A percentile compares a stretch with the other conserved stretches of the same genome.
phyloP scores from a whole-genome alignment of 768 basidiomycete genomes.

The Amanita exitialis region DNA sequence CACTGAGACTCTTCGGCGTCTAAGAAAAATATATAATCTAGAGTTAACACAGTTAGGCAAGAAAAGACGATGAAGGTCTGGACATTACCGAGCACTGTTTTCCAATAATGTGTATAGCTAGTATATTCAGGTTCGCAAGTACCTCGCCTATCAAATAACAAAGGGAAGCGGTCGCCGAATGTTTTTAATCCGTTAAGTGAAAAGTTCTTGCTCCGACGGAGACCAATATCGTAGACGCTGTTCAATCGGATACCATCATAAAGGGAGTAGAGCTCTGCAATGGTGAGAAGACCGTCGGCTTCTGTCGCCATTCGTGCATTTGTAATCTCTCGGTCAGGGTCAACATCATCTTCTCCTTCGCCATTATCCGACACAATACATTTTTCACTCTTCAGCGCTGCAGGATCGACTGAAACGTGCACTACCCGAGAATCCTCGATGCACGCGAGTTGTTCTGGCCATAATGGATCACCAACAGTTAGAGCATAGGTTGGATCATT shows the following conservation, averaged over 20 bases:
- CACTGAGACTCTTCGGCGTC: constrained; percentile 28
- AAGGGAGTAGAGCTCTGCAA: constrained; percentile 43
- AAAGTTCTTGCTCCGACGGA: constrained; percentile 14
- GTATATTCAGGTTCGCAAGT: constrained; percentile 77
- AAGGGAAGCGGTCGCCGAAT: constrained; percentile 39
- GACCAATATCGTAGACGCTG: constrained; percentile 64
- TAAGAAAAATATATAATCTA: constrained; percentile 87
- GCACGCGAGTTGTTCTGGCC: constrained; percentile 37
- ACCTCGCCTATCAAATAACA: constrained; percentile 37
- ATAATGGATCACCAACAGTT: constrained; percentile 51
- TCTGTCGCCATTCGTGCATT: constrained; percentile 53
- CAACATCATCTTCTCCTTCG: constrained; percentile 34
- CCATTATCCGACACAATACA: constrained; percentile 24
- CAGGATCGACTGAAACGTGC: constrained; percentile 59
- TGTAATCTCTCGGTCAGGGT: constrained; percentile 66
- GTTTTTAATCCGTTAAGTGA: constrained; percentile 19
- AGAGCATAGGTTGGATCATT: constrained; percentile 77
- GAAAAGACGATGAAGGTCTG: background rate
- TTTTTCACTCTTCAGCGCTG: constrained; percentile 23
- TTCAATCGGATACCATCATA: constrained; percentile 31
- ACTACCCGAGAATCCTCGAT: constrained; percentile 62
- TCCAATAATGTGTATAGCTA: constrained; percentile 84
- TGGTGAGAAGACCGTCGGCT: constrained; percentile 61
- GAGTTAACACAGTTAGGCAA: background rate
- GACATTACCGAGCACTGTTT: constrained; percentile 62